A percentile compares a stretch with the other conserved stretches of the same genome.
Conservation (phyloP, 371 early-diverging fungal species). For the Amoeboaphelidium protococcarum region DNA sequence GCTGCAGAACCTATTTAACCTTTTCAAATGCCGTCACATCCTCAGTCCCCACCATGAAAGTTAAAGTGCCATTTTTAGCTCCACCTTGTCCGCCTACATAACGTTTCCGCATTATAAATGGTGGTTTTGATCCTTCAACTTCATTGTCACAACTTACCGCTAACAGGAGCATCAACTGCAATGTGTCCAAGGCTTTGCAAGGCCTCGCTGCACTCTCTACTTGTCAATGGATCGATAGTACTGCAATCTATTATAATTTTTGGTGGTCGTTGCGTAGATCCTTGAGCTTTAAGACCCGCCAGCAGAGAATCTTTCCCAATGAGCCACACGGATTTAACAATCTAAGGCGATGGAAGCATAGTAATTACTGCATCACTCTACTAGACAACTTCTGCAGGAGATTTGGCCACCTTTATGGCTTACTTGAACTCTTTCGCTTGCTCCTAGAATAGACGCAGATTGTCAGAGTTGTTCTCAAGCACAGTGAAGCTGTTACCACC, state of each 20-base stretch:
- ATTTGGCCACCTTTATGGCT: constrained; percentile 20
- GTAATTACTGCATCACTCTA: constrained; percentile 52
- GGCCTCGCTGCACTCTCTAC: constrained; percentile 29
- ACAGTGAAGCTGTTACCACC: constrained; percentile 26
- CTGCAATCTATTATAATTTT: no score
- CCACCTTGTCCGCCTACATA: constrained; percentile 35
- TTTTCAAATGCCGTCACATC: constrained; percentile 24
- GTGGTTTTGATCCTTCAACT: not conserved
- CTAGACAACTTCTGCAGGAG: constrained; percentile 38
- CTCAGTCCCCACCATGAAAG: constrained; percentile 84
- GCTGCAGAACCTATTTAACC: constrained; percentile 30
- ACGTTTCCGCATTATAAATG: not conserved
- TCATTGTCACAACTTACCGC: constrained; percentile 43
- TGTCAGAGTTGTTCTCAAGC: constrained; percentile 1
- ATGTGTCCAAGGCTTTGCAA: constrained; percentile 25
- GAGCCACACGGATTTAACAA: constrained; percentile 52
- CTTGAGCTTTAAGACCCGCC: constrained; percentile 16
- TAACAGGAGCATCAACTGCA: constrained; percentile 85
- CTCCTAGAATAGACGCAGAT: no score
- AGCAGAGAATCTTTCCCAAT: constrained; percentile 26
- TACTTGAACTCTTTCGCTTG: constrained; percentile 4
- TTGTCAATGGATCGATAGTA: constrained; percentile 54
- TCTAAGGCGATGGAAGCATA: constrained; percentile 61
- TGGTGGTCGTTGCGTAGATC: no score
- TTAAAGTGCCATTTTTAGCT: constrained; percentile 68